phyloP scores from a whole-genome alignment of 768 basidiomycete species.

The Coprinopsis cinerea region DNA sequence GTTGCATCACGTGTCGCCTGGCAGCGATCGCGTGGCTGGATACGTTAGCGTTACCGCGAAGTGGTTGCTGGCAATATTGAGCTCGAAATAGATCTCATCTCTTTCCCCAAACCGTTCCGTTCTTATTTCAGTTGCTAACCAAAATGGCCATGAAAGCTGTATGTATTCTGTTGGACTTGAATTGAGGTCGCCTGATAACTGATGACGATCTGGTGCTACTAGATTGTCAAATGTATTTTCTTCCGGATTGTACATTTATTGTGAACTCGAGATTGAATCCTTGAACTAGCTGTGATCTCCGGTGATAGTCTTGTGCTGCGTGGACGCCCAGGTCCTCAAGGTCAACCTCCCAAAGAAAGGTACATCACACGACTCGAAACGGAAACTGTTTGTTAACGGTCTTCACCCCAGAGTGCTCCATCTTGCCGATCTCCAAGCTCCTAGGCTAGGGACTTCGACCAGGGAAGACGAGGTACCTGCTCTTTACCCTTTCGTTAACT shows the following conservation, averaged over 20 bases:
- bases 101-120: neutral
- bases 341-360: constrained; percentile 90
- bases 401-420: constrained; percentile 63
- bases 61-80: constrained; percentile 6
- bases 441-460: constrained; percentile 74
- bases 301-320: constrained; percentile 87
- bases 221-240: constrained; percentile 57
- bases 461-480: constrained; percentile 80
- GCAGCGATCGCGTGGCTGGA: constrained; percentile 4
- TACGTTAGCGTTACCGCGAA: constrained; percentile 1
- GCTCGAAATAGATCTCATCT: constrained; percentile 5
- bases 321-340: constrained; percentile 69
- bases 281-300: constrained; percentile 70
- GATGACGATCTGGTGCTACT: constrained; percentile 4
- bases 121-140: neutral
- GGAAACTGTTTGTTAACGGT: neutral
- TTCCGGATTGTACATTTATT: constrained; percentile 15
- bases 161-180: constrained; percentile 19
- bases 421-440: constrained; percentile 81
- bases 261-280: constrained; percentile 15
- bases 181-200: neutral
- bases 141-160: constrained; percentile 77
- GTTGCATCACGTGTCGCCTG: constrained; percentile 4
- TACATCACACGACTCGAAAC: constrained; percentile 19
- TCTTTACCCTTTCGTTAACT: neutral